Evolutionary conservation across 192 early-diverging fungal species (phyloP).

Genomic region (Bifiguratus adelaidae): DNA sequence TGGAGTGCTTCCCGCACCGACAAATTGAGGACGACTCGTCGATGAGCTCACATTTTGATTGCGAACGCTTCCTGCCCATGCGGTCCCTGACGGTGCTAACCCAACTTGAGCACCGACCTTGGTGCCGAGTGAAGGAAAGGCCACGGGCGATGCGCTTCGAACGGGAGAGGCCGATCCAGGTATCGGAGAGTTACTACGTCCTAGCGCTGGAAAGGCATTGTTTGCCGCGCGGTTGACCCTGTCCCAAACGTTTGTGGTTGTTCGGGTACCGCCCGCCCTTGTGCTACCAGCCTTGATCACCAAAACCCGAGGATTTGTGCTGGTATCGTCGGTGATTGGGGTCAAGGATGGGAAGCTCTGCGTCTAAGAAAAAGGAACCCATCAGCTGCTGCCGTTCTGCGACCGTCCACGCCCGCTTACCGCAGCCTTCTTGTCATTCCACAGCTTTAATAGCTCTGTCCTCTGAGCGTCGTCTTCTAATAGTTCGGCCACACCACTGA

Average conservation of each 20-base stretch:
- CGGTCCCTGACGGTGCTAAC: constrained; percentile 3
- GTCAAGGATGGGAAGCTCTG: constrained; percentile 9
- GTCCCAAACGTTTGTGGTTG: constrained; percentile 33
- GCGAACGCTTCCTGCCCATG: neutral
- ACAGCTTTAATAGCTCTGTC: constrained; percentile 47
- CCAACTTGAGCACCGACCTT: constrained; percentile 16
- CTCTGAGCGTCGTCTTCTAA: constrained; percentile 39
- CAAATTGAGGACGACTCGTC: constrained; percentile 18
- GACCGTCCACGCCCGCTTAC: constrained; percentile 9
- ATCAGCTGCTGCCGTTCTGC: neutral
- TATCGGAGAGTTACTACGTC: no score
- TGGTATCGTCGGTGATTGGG: constrained; percentile 13
- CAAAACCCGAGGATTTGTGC: constrained; percentile 40
- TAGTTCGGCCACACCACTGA: constrained; percentile 35
- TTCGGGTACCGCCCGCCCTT: constrained; percentile 25
- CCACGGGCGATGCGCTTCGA: constrained; percentile 12
- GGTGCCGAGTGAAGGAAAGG: constrained; percentile 6
- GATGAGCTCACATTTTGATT: neutral
- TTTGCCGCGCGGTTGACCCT: constrained; percentile 28
- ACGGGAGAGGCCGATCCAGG: constrained; percentile 9
- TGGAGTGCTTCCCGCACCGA: constrained; percentile 13
- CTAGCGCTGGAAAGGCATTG: constrained; percentile 1
- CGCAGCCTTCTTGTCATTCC: constrained; percentile 53
- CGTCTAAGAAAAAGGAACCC: constrained; percentile 18
- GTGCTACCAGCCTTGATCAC: constrained; percentile 62